Conservation (phyloP, 768 basidiomycete genomes). For the Lactifluus subvellereus region DNA sequence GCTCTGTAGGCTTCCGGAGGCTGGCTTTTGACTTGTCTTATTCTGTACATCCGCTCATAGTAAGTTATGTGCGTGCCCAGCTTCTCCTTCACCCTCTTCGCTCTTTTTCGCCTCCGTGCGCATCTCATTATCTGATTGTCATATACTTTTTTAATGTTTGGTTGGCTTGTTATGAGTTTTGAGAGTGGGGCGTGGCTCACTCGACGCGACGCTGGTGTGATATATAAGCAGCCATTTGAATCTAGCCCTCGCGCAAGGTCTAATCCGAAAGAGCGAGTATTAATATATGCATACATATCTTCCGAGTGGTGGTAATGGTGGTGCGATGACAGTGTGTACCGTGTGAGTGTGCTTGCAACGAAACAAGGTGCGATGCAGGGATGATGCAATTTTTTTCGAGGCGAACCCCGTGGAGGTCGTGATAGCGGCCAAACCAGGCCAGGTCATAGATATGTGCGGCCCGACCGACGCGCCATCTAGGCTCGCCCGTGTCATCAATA, state of each 20-base stretch:
- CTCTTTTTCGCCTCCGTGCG: background rate
- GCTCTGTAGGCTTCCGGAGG: background rate
- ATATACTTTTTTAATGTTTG: background rate
- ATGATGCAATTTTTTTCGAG: conserved; percentile 1
- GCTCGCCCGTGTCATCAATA: conserved; percentile 12
- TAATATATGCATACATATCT: conserved; percentile 21
- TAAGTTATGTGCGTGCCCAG: background rate
- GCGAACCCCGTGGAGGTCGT: background rate
- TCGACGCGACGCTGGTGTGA: background rate
- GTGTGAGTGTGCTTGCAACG: conserved; percentile 10
- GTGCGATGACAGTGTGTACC: conserved; percentile 3
- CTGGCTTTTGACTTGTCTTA: background rate
- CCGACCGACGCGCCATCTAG: conserved; percentile 48
- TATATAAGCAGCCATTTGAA: background rate
- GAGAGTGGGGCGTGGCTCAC: background rate
- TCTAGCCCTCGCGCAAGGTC: conserved; percentile 9
- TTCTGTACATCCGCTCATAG: background rate
- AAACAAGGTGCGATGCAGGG: conserved; percentile 8
- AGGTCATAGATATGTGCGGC: conserved; percentile 43
- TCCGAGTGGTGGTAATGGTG: conserved; percentile 15
- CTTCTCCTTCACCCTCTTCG: background rate
- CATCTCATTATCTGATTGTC: background rate
- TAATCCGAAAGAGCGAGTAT: conserved; percentile 5
- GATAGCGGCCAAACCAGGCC: background rate
- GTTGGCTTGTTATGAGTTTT: background rate